These are phyloP conservation scores for Andrographis paniculata DNA, from an alignment of 305 asterid genomes.

Conservation along the genomic window DNA sequence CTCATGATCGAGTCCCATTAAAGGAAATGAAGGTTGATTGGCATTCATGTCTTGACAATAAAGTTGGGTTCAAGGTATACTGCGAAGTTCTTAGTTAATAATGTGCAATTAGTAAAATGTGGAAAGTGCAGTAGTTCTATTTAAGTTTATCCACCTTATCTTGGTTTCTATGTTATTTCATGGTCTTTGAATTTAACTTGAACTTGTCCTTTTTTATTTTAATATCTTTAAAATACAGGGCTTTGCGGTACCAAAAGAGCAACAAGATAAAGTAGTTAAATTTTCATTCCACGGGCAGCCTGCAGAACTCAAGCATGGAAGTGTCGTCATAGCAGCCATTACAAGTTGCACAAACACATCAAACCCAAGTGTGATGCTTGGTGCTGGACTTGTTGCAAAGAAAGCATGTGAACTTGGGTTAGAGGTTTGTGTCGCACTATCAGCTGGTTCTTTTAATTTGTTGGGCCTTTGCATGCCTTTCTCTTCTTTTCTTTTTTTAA, in stretches of 20 bases:
- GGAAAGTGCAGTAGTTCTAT: too few species aligned
- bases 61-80: conserved; percentile 77
- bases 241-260: conserved; percentile 67
- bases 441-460: conserved; percentile 5
- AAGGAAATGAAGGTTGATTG: conserved; percentile 79
- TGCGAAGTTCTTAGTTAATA: not conserved
- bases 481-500: conserved; percentile 3
- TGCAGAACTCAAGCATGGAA: conserved; percentile 75
- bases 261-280: conserved; percentile 57
- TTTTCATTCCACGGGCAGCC: conserved; percentile 55
- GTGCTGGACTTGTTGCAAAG: conserved; percentile 32
- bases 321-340: conserved; percentile 43
- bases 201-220: too few species aligned
- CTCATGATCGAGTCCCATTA: conserved; percentile 70
- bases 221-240: conserved; percentile 17
- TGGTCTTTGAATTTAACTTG: too few species aligned
- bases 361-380: too few species aligned
- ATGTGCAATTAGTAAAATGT: too few species aligned
- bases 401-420: conserved; percentile 77
- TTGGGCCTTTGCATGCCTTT: not conserved
- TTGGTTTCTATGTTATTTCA: too few species aligned
- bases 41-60: conserved; percentile 67
- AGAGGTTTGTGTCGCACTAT: conserved; percentile 45
- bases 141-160: too few species aligned
- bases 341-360: too few species aligned